A percentile compares a stretch with the other conserved stretches of the same genome.
These are phyloP conservation scores for Monascus ruber DNA, from an alignment of 2,329 filamentous ascomycete species.

Conservation along the genomic window DNA sequence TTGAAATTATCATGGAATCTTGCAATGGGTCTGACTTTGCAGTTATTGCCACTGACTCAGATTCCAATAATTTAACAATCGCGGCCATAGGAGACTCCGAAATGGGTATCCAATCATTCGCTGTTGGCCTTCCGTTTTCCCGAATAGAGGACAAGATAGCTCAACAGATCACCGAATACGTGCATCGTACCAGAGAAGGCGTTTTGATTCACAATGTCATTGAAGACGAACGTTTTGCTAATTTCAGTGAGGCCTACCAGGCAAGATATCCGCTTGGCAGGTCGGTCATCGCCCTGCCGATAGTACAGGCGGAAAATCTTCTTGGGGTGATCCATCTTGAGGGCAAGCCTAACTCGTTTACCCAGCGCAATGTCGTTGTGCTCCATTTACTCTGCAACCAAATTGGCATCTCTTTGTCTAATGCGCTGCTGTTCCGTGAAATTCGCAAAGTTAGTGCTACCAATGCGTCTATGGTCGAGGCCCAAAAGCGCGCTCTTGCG, in stretches of 20 bases:
- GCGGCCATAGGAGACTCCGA: conserved; percentile 51
- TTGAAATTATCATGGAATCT: conserved; percentile 52
- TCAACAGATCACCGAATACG: conserved; percentile 51
- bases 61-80: conserved; percentile 48
- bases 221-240: conserved; percentile 54
- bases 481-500: conserved; percentile 51
- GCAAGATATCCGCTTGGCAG: conserved; percentile 45
- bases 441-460: conserved; percentile 51
- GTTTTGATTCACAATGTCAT: conserved; percentile 53
- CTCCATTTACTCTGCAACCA: conserved; percentile 51
- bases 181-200: conserved; percentile 51
- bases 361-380: conserved; percentile 44
- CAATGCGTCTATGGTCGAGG: conserved; percentile 54
- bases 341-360: conserved; percentile 52
- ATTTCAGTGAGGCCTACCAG: conserved; percentile 46
- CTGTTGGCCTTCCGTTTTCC: conserved; percentile 45
- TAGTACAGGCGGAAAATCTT: conserved; percentile 48
- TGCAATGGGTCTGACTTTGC: conserved; percentile 50
- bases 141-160: conserved; percentile 48
- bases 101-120: conserved; percentile 41
- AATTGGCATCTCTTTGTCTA: conserved; percentile 52
- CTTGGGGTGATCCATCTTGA: conserved; percentile 53
- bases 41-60: conserved; percentile 50
- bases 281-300: conserved; percentile 52
- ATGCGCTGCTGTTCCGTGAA: conserved; percentile 51